phyloP scores from a whole-genome alignment of 768 basidiomycete species.

The Cubamyces lactineus region DNA sequence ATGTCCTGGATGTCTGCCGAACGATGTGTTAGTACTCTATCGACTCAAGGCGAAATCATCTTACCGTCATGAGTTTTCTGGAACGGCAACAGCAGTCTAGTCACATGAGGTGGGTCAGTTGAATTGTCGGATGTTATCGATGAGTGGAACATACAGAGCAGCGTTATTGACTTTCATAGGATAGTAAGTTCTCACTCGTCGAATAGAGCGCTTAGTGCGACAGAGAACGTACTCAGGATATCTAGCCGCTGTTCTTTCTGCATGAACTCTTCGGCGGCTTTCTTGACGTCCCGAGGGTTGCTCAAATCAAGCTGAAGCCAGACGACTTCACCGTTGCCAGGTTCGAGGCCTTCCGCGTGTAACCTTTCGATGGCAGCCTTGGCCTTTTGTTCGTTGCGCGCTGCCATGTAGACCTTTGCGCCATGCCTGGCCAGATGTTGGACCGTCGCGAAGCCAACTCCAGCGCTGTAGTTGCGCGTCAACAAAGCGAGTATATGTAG shows the following conservation, averaged over 20 bases:
- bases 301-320: constrained; percentile 57
- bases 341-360: constrained; percentile 45
- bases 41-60: too few relatives aligned
- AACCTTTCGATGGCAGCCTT: constrained; percentile 51
- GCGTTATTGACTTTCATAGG: constrained; percentile 54
- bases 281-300: constrained; percentile 50
- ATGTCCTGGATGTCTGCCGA: constrained; percentile 36
- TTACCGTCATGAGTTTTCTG: constrained; percentile 15
- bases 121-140: not conserved
- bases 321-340: constrained; percentile 49
- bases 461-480: constrained; percentile 38
- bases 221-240: constrained; percentile 49
- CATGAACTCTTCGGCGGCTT: constrained; percentile 53
- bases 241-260: constrained; percentile 55
- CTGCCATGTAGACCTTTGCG: constrained; percentile 63
- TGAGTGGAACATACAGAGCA: constrained; percentile 46
- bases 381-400: constrained; percentile 50
- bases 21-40: too few relatives aligned
- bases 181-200: too few relatives aligned
- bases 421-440: constrained; percentile 54
- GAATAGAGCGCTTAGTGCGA: too few relatives aligned
- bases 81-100: constrained; percentile 30
- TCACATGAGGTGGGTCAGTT: not conserved
- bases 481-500: not conserved
- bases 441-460: constrained; percentile 56